Base-by-base conservation (phyloP, 345 rosid genomes). In the Populus nigra region DNA sequence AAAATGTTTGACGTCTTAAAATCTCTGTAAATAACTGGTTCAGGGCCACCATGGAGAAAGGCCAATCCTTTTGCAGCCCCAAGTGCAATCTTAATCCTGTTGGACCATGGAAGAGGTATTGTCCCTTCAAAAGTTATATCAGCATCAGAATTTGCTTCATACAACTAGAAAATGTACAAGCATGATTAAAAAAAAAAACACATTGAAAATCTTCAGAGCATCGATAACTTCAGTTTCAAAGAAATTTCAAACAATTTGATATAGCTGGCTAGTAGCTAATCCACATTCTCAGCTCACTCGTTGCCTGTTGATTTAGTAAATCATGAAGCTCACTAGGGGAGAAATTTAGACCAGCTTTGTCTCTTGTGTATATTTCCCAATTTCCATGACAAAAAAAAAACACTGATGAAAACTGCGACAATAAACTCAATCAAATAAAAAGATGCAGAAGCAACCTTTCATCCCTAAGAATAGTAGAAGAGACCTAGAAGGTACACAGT, bases 41-140 rank as follows among this genome's bases (percentile, higher is more conserved):
- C 63, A 29, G 77, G 78, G 18, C 81, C 84, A 73, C 81, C 84
- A 41, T 81, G 84, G 41, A 81, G 84, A 77, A 81, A 81, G 25
- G 84, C 81, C 65, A 81, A 39, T n/a, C 84, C 84, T 81, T 81
- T 81, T 45, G 84, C 84, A 7, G 84, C 84, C n/a, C 84, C 81
- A 49, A 81, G 77, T 68, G 84, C 84, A 68, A 81, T 81, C 81
- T 81, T 81, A 53, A 81, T 77, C 78, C 84, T 77, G 68, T 41
- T 73, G 47, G 75, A 49, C 84, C 84, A 81, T 50, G 84, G 84
- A 29, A 81, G 81, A 77, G 84, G 84, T 76, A 89, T 86, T 29
- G 93, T 87, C 88, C 93, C 92, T 91, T 79, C 83, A 79, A 76
- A 81, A 80, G 78, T 79, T 68, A 36, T 20, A 17, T 61, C 16